Percentiles rank a stretch among this genome's conserved stretches.
phyloP scores from a whole-genome alignment of 768 basidiomycete species.

The Tephrocybe sp. region DNA sequence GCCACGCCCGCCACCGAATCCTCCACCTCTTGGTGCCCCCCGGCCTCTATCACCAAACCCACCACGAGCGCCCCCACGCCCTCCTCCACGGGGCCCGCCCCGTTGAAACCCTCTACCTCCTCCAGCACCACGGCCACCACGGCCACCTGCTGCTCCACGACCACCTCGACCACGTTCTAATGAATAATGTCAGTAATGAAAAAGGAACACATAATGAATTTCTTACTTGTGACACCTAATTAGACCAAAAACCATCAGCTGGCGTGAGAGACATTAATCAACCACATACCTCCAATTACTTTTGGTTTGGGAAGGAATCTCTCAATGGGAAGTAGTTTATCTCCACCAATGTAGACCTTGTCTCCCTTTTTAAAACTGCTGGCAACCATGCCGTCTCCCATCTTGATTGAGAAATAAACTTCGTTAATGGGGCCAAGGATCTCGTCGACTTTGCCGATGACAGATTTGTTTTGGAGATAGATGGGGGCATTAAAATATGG shows the following conservation, averaged over 20 bases:
- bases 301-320: constrained; percentile 98
- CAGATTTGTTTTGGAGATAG: constrained; percentile 94
- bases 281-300: constrained; percentile 58
- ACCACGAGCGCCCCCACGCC: constrained; percentile 38
- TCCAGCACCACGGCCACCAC: constrained; percentile 33
- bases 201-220: constrained; percentile 7
- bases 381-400: constrained; percentile 94
- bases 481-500: constrained; percentile 99
- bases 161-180: constrained; percentile 42
- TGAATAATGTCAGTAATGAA: constrained; percentile 8
- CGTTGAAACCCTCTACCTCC: constrained; percentile 49
- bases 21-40: constrained; percentile 12
- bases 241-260: neutral
- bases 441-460: constrained; percentile 97
- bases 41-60: constrained; percentile 33
- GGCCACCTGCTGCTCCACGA: constrained; percentile 39
- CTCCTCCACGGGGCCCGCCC: constrained; percentile 44
- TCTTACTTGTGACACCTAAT: constrained; percentile 52
- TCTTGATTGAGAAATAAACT: constrained; percentile 97
- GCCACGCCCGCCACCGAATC: constrained; percentile 20
- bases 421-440: constrained; percentile 99
- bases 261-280: constrained; percentile 8
- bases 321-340: constrained; percentile 95
- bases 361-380: constrained; percentile 96
- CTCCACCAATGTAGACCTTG: constrained; percentile 96